A percentile compares a stretch with the other conserved stretches of the same genome.
Conservation (phyloP, 2,329 filamentous ascomycete species). For the Juglanconis juglandina region DNA sequence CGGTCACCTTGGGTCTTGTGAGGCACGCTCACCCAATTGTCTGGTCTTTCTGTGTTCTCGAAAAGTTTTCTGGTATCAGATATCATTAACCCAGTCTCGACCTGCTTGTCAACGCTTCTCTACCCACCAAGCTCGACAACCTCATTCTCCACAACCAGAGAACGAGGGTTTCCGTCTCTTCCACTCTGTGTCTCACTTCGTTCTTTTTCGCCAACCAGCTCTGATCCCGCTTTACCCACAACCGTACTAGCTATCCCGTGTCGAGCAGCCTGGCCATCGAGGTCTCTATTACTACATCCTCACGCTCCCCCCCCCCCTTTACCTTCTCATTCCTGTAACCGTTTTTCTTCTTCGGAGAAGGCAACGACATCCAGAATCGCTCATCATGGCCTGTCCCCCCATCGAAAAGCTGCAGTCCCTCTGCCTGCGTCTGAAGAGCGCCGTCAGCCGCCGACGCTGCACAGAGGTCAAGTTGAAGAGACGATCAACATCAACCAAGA, state of each 20-base stretch:
- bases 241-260: conserved; percentile 2
- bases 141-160: not conserved
- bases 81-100: not conserved
- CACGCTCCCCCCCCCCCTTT: not conserved
- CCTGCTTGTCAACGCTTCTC: not conserved
- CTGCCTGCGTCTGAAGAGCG: conserved; percentile 10
- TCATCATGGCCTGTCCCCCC: conserved; percentile 3
- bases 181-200: not conserved
- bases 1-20: not conserved
- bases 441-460: conserved; percentile 28
- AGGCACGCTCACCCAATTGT: not conserved
- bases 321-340: not conserved
- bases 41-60: not conserved
- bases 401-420: conserved; percentile 7
- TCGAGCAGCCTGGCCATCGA: not conserved
- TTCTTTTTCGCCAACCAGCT: not conserved
- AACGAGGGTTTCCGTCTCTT: not conserved
- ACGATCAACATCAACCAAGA: conserved; percentile 39
- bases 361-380: not conserved
- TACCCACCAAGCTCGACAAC: not conserved
- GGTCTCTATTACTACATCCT: not conserved
- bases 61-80: not conserved
- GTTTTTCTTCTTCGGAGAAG: not conserved
- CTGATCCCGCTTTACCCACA: not conserved
- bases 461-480: conserved; percentile 35